These are phyloP conservation scores for Ophiognomonia clavigignenti-juglandacearum DNA, from an alignment of 2,329 filamentous ascomycete genomes.

Conservation along the genomic window DNA sequence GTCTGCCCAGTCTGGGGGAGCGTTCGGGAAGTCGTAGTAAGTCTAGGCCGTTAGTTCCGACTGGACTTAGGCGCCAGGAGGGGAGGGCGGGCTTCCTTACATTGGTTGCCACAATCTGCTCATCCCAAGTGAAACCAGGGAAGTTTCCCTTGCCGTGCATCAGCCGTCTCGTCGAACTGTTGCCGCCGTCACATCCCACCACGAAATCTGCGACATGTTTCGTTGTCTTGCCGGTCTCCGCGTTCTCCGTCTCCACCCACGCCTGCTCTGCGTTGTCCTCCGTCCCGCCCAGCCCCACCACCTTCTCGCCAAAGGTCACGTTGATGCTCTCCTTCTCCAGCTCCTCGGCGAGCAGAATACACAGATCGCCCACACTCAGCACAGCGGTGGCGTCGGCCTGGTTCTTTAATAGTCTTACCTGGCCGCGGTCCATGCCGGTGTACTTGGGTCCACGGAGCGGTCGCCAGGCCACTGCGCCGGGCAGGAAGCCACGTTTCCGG, in stretches of 20 bases:
- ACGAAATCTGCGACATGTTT: slow-evolving; percentile 31
- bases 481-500: slow-evolving; percentile 8
- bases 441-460: slow-evolving; percentile 10
- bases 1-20: slow-evolving; percentile 29
- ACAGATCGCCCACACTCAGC: background rate
- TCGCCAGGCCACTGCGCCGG: slow-evolving; percentile 13
- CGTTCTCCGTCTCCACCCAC: slow-evolving; percentile 20
- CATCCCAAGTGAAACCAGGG: slow-evolving; percentile 39
- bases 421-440: slow-evolving; percentile 6
- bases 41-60: background rate
- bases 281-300: slow-evolving; percentile 31
- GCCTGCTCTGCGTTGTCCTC: slow-evolving; percentile 25
- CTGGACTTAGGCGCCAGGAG: background rate
- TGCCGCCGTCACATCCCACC: slow-evolving; percentile 36
- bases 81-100: slow-evolving; percentile 24
- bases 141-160: slow-evolving; percentile 32
- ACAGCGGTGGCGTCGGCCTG: background rate
- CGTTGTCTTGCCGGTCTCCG: slow-evolving; percentile 10
- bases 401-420: background rate
- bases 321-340: slow-evolving; percentile 22
- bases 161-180: slow-evolving; percentile 27
- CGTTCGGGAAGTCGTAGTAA: slow-evolving; percentile 38
- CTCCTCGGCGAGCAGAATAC: background rate
- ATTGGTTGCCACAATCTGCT: slow-evolving; percentile 45
- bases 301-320: slow-evolving; percentile 33